Evolutionary conservation across 2,329 filamentous ascomycete species (phyloP).

Genomic region (Cryphonectria naterciae): DNA sequence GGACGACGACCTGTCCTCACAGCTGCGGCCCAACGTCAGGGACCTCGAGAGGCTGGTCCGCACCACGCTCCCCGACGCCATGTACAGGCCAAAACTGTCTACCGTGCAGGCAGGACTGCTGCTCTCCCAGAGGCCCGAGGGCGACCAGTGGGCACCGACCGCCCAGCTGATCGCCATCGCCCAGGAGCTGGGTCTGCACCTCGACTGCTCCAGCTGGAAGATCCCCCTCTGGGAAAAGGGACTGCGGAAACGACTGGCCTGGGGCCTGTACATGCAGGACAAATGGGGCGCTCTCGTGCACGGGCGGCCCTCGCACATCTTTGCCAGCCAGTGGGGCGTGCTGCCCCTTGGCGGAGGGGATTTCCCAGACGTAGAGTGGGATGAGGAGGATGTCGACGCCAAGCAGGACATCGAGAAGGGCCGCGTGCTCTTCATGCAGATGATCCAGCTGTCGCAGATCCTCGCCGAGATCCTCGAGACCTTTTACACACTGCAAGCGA

Average conservation of each 20-base stretch:
- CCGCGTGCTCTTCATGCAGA: slow-evolving; percentile 72
- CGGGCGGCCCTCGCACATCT: slow-evolving; percentile 79
- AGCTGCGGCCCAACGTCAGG: slow-evolving; percentile 46
- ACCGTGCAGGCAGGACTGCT: slow-evolving; percentile 59
- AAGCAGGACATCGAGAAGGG: slow-evolving; percentile 69
- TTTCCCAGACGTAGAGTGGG: slow-evolving; percentile 73
- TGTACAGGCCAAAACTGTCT: slow-evolving; percentile 57
- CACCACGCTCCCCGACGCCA: slow-evolving; percentile 50
- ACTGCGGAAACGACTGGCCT: slow-evolving; percentile 63
- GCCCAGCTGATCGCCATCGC: slow-evolving; percentile 60
- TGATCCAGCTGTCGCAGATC: slow-evolving; percentile 75
- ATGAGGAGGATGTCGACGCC: slow-evolving; percentile 64
- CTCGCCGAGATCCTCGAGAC: slow-evolving; percentile 81
- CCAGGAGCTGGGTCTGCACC: slow-evolving; percentile 62
- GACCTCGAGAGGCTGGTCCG: slow-evolving; percentile 42
- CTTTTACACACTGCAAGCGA: slow-evolving; percentile 80
- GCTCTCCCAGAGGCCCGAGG: slow-evolving; percentile 53
- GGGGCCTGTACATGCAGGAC: slow-evolving; percentile 69
- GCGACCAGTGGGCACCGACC: slow-evolving; percentile 53
- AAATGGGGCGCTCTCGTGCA: slow-evolving; percentile 84
- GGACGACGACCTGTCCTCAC: slow-evolving; percentile 54
- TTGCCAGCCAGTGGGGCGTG: slow-evolving; percentile 76
- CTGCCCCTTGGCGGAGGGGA: slow-evolving; percentile 66
- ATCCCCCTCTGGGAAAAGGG: slow-evolving; percentile 67
- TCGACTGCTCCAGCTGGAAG: slow-evolving; percentile 65